These are phyloP conservation scores for Baeospora myosura DNA, from an alignment of 1,284 basidiomycete genomes.

Conservation along the genomic window DNA sequence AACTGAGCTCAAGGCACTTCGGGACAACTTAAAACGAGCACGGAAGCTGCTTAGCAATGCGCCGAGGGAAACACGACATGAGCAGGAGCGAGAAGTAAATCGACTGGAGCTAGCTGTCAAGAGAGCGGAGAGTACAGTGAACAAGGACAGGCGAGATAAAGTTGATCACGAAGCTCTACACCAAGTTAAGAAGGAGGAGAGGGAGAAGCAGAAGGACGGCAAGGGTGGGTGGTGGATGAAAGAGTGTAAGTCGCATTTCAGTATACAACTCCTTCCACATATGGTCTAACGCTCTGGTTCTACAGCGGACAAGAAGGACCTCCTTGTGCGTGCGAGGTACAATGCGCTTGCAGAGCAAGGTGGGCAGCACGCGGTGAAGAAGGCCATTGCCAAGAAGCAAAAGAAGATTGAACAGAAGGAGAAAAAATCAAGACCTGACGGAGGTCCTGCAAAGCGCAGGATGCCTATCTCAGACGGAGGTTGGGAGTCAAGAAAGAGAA, in stretches of 20 bases:
- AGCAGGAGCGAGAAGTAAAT: constrained; percentile 64
- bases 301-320: constrained; percentile 70
- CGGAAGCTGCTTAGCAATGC: constrained; percentile 61
- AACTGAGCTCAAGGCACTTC: constrained; percentile 62
- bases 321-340: constrained; percentile 69
- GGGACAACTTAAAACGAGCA: constrained; percentile 61
- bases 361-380: constrained; percentile 76
- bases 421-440: constrained; percentile 80
- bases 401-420: constrained; percentile 86
- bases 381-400: constrained; percentile 82
- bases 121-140: constrained; percentile 71
- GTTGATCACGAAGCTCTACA: constrained; percentile 62
- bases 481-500: too few relatives aligned
- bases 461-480: too few relatives aligned
- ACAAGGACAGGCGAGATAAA: constrained; percentile 65
- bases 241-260: too few relatives aligned
- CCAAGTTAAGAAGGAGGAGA: constrained; percentile 60
- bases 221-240: constrained; percentile 89
- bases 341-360: constrained; percentile 69
- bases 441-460: too few relatives aligned
- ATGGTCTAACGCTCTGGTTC: not conserved
- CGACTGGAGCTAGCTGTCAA: constrained; percentile 76
- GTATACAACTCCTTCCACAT: too few relatives aligned
- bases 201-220: constrained; percentile 64
- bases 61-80: constrained; percentile 54